Percentiles rank a stretch among this genome's conserved stretches.
phyloP scores from a whole-genome alignment of 2,329 filamentous ascomycete genomes.

The Colletotrichum theobromicola region DNA sequence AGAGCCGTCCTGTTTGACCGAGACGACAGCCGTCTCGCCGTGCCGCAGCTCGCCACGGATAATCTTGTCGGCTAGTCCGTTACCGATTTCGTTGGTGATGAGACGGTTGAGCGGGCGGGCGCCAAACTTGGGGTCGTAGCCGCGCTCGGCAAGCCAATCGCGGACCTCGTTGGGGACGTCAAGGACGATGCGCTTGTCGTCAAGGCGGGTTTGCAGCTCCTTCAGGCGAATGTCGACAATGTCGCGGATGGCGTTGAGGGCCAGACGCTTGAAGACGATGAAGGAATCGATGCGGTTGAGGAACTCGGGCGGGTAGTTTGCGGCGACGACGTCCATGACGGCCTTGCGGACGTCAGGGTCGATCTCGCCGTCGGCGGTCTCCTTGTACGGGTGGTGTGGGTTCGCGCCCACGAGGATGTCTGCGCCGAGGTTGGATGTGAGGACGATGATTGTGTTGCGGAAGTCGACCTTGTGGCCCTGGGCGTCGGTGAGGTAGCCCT shows the following conservation, averaged over 20 bases:
- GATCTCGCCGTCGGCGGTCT: constrained; percentile 70
- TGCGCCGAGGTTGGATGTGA: constrained; percentile 94
- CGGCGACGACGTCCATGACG: constrained; percentile 86
- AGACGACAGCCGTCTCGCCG: constrained; percentile 76
- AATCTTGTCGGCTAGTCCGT: constrained; percentile 87
- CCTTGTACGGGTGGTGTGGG: constrained; percentile 66
- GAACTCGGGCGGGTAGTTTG: constrained; percentile 86
- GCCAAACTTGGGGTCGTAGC: constrained; percentile 91
- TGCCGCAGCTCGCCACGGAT: constrained; percentile 82
- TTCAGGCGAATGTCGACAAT: constrained; percentile 91
- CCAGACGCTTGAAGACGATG: constrained; percentile 91
- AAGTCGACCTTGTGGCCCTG: constrained; percentile 98
- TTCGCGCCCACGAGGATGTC: constrained; percentile 85
- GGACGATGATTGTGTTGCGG: constrained; percentile 92
- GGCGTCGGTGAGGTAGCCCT: constrained; percentile 93
- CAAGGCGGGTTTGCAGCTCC: constrained; percentile 82
- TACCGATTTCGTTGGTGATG: constrained; percentile 89
- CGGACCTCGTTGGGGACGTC: constrained; percentile 74
- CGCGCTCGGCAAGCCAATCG: constrained; percentile 85
- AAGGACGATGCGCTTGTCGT: constrained; percentile 83
- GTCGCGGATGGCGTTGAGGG: constrained; percentile 77
- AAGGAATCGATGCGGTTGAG: constrained; percentile 97
- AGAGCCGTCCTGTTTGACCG: constrained; percentile 66
- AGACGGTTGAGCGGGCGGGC: constrained; percentile 89
- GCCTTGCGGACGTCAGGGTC: constrained; percentile 74